Percentiles rank a stretch among this genome's conserved stretches.
These are phyloP conservation scores for Prosopis cineraria DNA, from an alignment of 306 rosid species.

Conservation along the genomic window DNA sequence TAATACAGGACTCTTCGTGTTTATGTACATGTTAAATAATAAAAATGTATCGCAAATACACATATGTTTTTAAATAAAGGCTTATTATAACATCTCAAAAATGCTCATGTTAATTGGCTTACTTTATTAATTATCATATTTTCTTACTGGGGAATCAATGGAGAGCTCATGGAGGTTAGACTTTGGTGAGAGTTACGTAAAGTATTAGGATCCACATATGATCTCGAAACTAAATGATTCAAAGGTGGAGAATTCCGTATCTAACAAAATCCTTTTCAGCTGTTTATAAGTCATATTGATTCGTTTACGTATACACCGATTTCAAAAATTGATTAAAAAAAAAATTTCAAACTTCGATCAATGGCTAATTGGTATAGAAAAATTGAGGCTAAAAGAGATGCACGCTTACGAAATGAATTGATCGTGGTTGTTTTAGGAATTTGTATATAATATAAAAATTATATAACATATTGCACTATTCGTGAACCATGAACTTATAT, in stretches of 20 bases:
- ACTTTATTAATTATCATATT: neutral
- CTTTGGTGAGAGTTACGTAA: neutral
- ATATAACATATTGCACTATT: neutral
- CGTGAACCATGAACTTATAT: neutral
- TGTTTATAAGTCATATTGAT: neutral
- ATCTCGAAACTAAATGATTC: neutral
- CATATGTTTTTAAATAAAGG: no score
- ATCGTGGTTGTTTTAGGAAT: conserved; percentile 17
- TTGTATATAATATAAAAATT: neutral
- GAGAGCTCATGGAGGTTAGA: neutral
- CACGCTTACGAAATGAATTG: conserved; percentile 28
- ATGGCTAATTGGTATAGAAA: neutral
- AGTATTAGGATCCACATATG: neutral
- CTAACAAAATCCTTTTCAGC: neutral
- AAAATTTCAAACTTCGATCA: neutral
- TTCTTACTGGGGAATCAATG: no score
- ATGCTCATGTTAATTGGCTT: no score
- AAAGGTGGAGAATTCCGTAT: neutral
- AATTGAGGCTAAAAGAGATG: conserved; percentile 36
- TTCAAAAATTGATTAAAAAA: neutral
- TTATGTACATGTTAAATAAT: no score
- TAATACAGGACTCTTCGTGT: no score
- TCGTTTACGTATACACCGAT: neutral
- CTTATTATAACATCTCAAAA: no score
- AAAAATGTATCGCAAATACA: no score